Percentiles rank a stretch among this genome's conserved stretches.
phyloP scores from a whole-genome alignment of 345 rosid species.

The Boechera divaricarpa region DNA sequence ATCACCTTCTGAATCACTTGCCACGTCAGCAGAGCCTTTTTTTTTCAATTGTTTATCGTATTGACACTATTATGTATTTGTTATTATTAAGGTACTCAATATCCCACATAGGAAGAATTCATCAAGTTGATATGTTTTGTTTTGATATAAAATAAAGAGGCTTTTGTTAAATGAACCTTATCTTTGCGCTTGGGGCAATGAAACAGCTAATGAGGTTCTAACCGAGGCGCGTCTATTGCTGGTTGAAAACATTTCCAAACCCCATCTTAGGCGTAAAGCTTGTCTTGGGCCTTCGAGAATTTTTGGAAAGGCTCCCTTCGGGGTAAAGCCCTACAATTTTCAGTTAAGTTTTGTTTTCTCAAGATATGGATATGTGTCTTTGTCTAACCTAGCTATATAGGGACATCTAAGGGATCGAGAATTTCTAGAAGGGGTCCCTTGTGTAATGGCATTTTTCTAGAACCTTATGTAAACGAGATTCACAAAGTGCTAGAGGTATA shows the following conservation, averaged over 20 bases:
- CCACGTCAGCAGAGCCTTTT: too few relatives aligned
- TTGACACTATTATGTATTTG: too few relatives aligned
- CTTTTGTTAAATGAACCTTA: neutral
- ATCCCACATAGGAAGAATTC: too few relatives aligned
- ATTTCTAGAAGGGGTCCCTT: too few relatives aligned
- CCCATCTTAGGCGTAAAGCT: conserved; percentile 40
- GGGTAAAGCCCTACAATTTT: neutral
- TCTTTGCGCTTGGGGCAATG: conserved; percentile 50
- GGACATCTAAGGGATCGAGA: too few relatives aligned
- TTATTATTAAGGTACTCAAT: too few relatives aligned
- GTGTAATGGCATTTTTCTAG: too few relatives aligned
- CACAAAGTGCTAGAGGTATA: neutral
- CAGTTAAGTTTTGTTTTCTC: neutral
- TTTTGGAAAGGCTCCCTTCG: neutral
- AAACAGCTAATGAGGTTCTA: conserved; percentile 47
- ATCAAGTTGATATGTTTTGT: neutral
- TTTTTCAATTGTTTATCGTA: too few relatives aligned
- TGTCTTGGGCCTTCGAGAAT: neutral
- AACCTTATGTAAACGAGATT: neutral
- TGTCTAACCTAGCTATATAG: neutral
- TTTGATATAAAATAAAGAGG: neutral
- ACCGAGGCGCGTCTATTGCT: conserved; percentile 52
- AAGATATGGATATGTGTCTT: neutral
- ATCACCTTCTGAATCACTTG: too few relatives aligned
- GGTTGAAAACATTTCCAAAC: conserved; percentile 55